Evolutionary conservation across 179 eudicot species (phyloP), one percentile per base, ranked within the genome.

Genomic region (Vitellaria paradoxa): DNA sequence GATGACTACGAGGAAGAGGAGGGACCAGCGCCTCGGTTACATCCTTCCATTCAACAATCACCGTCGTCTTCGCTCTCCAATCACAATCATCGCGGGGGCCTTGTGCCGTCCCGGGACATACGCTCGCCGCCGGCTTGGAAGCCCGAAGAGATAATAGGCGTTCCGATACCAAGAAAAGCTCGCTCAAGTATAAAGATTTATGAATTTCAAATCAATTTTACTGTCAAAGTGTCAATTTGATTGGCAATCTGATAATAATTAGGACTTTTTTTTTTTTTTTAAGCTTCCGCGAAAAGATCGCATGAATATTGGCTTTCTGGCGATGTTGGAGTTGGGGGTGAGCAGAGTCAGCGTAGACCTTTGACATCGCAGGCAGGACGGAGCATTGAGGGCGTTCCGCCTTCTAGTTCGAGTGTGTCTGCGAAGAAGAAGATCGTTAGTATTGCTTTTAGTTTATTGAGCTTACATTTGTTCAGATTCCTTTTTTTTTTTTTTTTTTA

Each of bases 81-180:
- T 78, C 73, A 78, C 50, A 75, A 50, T 18, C 61, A 69, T 55
- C 60, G 15, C 14, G 13, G 60, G 60, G 13, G 13, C 60, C 13
- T 55, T 55, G 60, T 17, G 70, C 53, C 63, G n/a, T 45, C 50
- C 65, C 63, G 65, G 6, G 57, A 70, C 12, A 62, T 72, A 12
- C 70, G 71, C 65, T 78, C 81, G 56, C 37, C 76, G 40, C 74
- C 81, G 53, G 81, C 40, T 9, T 42, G 71, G 56, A 68, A 14
- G 20, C 52, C 45, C 23, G 72, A 78, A n/a, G 76, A 72, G 47
- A 53, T 78, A 21, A 47, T 78, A 55, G 76, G 76, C 40, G 71
- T 72, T 50, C 65, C 81, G 18, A 9, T 78, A 1, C 81, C 81
- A 40, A 68, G 81, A 52, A 71, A 70, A 78, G 72, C 81, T 62